These are phyloP conservation scores for Metschnikowia hibisci DNA, from an alignment of 805 yeast genomes.

Conservation along the genomic window DNA sequence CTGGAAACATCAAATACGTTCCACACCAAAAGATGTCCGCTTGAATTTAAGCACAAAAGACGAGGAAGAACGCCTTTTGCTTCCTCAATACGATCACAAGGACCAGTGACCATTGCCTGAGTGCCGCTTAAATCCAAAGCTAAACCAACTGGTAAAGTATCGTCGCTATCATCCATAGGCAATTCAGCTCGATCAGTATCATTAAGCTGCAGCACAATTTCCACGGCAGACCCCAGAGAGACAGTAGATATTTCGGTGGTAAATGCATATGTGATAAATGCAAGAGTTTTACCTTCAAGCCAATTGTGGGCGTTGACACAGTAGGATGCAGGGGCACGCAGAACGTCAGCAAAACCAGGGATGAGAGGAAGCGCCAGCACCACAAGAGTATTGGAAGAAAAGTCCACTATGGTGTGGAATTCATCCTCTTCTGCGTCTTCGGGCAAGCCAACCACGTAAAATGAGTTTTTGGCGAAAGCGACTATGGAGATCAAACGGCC, in stretches of 20 bases:
- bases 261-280: conserved; percentile 54
- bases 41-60: conserved; percentile 56
- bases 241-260: conserved; percentile 59
- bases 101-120: conserved; percentile 41
- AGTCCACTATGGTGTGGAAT: conserved; percentile 9
- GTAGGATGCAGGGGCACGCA: conserved; percentile 48
- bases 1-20: conserved; percentile 56
- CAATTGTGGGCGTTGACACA: conserved; percentile 38
- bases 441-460: conserved; percentile 11
- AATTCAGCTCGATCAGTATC: conserved; percentile 71
- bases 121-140: conserved; percentile 54
- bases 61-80: conserved; percentile 60
- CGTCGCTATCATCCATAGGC: conserved; percentile 66
- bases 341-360: conserved; percentile 50
- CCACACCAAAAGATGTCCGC: conserved; percentile 63
- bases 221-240: conserved; percentile 11
- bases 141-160: conserved; percentile 68
- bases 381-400: not conserved
- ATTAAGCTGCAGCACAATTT: conserved; percentile 46
- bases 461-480: conserved; percentile 20
- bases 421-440: conserved; percentile 14
- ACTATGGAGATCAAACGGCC: conserved; percentile 18
- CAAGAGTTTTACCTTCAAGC: conserved; percentile 26
- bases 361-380: conserved; percentile 40
- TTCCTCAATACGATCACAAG: conserved; percentile 55